Conservation (phyloP, 495 filamentous ascomycete species). For the Friedmanniomyces simplex region DNA sequence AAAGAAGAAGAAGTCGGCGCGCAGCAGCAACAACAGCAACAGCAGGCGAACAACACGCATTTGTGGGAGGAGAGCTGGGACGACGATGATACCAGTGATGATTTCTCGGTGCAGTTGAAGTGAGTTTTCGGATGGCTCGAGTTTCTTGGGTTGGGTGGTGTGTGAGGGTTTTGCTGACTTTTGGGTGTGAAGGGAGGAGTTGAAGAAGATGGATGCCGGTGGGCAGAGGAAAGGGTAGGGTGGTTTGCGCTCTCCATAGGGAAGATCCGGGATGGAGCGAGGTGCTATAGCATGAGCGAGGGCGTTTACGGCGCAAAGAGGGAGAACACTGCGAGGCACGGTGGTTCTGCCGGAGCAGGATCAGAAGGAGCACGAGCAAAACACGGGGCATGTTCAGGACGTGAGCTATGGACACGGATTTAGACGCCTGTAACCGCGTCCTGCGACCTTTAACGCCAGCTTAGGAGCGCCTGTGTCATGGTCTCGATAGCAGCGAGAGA, state of each 20-base stretch:
- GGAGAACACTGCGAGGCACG: background rate
- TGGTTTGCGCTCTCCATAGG: background rate
- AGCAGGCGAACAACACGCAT: constrained; percentile 48
- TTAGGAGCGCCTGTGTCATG: background rate
- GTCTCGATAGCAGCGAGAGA: background rate
- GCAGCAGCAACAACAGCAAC: constrained; percentile 2
- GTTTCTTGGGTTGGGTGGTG: background rate
- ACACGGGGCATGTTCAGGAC: background rate
- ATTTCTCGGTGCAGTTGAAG: constrained; percentile 94
- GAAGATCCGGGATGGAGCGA: background rate
- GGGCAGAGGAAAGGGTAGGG: constrained; percentile 1
- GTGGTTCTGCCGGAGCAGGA: background rate
- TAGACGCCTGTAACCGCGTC: background rate
- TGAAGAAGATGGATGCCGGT: constrained; percentile 93
- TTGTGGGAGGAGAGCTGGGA: constrained; percentile 99
- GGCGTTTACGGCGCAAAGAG: constrained; percentile 15
- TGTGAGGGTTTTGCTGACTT: constrained; percentile 6
- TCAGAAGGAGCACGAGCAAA: background rate
- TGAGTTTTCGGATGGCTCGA: constrained; percentile 38
- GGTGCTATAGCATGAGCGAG: constrained; percentile 14
- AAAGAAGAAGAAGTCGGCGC: constrained; percentile 64
- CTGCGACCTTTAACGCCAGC: background rate
- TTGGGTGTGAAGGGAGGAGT: constrained; percentile 67
- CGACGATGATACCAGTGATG: constrained; percentile 93
- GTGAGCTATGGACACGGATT: background rate